Evolutionary conservation across 768 basidiomycete genomes (phyloP).

Genomic region (Artomyces pyxidatus): DNA sequence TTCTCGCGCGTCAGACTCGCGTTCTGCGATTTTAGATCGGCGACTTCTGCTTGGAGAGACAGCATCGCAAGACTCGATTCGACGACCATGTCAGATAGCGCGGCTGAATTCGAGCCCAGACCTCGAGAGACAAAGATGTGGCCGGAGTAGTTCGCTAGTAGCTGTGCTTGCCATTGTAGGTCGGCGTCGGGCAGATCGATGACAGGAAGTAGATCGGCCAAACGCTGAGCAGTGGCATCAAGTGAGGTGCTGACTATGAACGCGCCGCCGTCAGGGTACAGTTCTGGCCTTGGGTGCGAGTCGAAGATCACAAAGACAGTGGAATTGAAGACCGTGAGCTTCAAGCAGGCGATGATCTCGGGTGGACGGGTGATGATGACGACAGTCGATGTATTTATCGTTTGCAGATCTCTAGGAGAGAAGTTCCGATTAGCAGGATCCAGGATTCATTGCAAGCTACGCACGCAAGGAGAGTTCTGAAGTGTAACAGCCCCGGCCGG

Average conservation of each 20-base stretch:
- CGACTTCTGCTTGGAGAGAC: constrained; percentile 30
- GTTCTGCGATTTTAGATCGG: constrained; percentile 10
- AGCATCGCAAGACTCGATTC: constrained; percentile 46
- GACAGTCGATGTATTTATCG: constrained; percentile 25
- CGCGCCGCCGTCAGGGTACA: constrained; percentile 52
- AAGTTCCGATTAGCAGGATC: background rate
- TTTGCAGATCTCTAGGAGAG: constrained; percentile 20
- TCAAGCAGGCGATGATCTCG: constrained; percentile 54
- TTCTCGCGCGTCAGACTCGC: constrained; percentile 16
- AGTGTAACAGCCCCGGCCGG: constrained; percentile 29
- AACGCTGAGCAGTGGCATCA: constrained; percentile 33
- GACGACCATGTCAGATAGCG: constrained; percentile 30
- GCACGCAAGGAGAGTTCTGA: constrained; percentile 27
- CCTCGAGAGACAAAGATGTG: constrained; percentile 40
- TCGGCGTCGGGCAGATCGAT: constrained; percentile 37
- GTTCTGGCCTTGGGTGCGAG: constrained; percentile 50
- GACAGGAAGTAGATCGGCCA: constrained; percentile 40
- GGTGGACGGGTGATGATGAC: constrained; percentile 63
- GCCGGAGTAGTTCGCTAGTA: constrained; percentile 52
- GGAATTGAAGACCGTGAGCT: constrained; percentile 17
- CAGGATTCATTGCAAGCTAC: background rate
- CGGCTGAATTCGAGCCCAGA: constrained; percentile 13
- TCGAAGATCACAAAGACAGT: constrained; percentile 55
- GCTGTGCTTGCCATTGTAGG: constrained; percentile 58
- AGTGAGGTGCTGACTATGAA: constrained; percentile 44